phyloP scores from a whole-genome alignment of 352 stramenopile species.

The Phytophthora pluvialis region DNA sequence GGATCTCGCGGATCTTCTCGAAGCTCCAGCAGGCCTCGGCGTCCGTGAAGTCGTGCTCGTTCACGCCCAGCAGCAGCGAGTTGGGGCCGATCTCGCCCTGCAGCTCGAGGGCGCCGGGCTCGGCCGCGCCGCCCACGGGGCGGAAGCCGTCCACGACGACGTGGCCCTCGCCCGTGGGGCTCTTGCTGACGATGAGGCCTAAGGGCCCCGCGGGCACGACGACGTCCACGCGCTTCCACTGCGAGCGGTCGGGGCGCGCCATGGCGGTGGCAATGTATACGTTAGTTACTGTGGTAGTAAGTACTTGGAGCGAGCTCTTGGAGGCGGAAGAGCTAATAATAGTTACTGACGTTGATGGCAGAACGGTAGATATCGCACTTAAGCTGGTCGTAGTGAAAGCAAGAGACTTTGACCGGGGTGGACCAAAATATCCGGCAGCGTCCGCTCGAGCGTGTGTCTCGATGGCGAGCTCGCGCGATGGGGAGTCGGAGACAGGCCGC shows the following conservation, averaged over 20 bases:
- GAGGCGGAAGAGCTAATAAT: constrained; percentile 12
- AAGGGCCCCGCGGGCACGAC: constrained; percentile 69
- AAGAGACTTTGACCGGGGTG: constrained; percentile 1
- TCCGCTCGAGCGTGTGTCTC: background rate
- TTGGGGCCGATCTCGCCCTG: constrained; percentile 46
- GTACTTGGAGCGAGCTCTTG: background rate
- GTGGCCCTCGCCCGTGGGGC: constrained; percentile 36
- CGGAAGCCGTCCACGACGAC: constrained; percentile 84
- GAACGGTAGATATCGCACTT: constrained; percentile 4
- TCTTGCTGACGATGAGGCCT: constrained; percentile 81
- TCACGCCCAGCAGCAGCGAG: constrained; percentile 72
- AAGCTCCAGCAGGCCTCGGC: constrained; percentile 47
- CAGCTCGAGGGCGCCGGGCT: constrained; percentile 50
- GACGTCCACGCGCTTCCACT: constrained; percentile 66
- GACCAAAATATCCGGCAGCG: constrained; percentile 6
- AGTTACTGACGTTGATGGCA: background rate
- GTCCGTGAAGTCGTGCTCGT: constrained; percentile 71
- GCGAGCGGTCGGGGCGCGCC: constrained; percentile 29
- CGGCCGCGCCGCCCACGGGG: constrained; percentile 47
- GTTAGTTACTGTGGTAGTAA: background rate
- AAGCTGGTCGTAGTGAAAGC: background rate
- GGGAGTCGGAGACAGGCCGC: constrained; percentile 15
- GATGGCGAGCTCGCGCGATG: constrained; percentile 17
- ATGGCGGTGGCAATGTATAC: background rate
- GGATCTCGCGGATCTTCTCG: constrained; percentile 72